Evolutionary conservation across 768 basidiomycete genomes (phyloP).

Genomic region (Lactarius hatsudake): DNA sequence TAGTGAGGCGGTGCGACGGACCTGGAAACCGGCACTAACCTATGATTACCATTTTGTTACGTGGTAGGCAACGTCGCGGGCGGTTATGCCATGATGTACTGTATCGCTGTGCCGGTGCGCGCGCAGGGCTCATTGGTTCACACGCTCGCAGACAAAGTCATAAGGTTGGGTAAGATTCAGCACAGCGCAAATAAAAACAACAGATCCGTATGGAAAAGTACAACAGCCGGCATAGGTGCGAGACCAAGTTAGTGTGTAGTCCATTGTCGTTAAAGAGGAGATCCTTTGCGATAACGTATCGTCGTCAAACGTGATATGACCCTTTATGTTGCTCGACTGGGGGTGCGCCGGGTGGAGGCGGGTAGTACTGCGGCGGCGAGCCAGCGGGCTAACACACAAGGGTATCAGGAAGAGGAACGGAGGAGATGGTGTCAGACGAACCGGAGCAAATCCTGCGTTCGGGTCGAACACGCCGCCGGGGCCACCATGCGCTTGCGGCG

Average conservation of each 20-base stretch:
- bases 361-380: constrained; percentile 13
- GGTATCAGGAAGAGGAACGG: no score
- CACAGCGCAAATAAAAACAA: not conserved
- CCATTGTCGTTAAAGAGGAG: not conserved
- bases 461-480: not conserved
- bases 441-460: constrained; percentile 7
- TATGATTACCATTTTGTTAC: no score
- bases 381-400: not conserved
- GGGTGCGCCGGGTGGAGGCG: constrained; percentile 8
- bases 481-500: constrained; percentile 3
- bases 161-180: not conserved
- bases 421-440: not conserved
- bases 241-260: not conserved
- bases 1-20: no score
- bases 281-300: not conserved
- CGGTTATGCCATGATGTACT: no score
- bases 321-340: not conserved
- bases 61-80: no score
- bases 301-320: not conserved
- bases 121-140: not conserved
- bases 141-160: not conserved
- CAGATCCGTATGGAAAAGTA: not conserved
- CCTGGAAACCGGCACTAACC: no score
- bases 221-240: not conserved
- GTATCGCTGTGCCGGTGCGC: not conserved